phyloP scores from a whole-genome alignment of 2,329 filamentous ascomycete genomes.

The Orbilia oligospora region DNA sequence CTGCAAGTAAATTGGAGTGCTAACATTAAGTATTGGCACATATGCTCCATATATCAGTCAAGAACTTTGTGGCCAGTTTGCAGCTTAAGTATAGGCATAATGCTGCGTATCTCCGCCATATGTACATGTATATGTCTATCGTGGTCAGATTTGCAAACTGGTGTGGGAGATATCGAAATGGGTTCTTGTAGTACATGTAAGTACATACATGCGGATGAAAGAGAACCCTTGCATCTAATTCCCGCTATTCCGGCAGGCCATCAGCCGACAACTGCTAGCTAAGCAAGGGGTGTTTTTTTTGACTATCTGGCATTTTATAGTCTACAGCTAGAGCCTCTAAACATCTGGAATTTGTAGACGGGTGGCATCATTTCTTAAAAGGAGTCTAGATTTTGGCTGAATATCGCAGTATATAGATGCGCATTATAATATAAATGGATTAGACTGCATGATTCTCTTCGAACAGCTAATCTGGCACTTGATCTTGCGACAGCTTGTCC shows the following conservation, averaged over 20 bases:
- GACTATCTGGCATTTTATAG: constrained; percentile 34
- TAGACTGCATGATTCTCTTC: constrained; percentile 2
- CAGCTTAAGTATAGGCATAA: background rate
- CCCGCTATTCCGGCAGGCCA: constrained; percentile 46
- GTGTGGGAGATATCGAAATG: constrained; percentile 27
- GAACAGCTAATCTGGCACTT: constrained; percentile 19
- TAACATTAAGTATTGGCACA: background rate
- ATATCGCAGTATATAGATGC: constrained; percentile 30
- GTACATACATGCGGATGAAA: constrained; percentile 20
- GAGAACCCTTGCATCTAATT: constrained; percentile 55
- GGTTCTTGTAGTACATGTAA: constrained; percentile 28
- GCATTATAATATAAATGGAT: constrained; percentile 10
- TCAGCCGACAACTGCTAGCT: constrained; percentile 33
- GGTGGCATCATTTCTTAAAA: constrained; percentile 29
- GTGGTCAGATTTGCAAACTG: background rate
- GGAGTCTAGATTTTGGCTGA: constrained; percentile 41
- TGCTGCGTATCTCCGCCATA: background rate
- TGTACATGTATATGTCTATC: no score
- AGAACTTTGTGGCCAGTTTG: constrained; percentile 44
- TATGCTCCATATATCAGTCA: no score
- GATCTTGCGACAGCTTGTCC: constrained; percentile 41
- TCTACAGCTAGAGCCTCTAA: background rate
- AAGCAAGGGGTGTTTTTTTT: constrained; percentile 10
- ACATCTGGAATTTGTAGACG: constrained; percentile 10
- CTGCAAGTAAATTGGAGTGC: background rate